Percentiles rank a stretch among this genome's conserved stretches.
Evolutionary conservation across 148 eudicot genomes (phyloP).

Genomic region (Vaccinium vitisidaea): DNA sequence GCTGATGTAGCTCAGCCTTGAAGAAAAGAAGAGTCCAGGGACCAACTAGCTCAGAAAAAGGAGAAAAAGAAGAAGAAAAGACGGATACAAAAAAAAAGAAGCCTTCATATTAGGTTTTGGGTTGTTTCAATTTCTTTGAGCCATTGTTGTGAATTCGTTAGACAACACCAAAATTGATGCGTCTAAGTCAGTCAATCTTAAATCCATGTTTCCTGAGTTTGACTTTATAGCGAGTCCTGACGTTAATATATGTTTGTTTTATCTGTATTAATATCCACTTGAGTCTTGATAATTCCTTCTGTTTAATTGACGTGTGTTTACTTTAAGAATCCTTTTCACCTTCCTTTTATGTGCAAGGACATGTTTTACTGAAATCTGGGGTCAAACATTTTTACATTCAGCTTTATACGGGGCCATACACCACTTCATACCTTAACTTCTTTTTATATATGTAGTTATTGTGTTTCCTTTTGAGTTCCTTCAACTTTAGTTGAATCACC

Average conservation of each 20-base stretch:
- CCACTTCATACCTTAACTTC: neutral
- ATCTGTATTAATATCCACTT: neutral
- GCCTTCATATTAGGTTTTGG: neutral
- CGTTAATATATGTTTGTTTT: neutral
- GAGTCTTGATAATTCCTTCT: neutral
- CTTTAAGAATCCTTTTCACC: neutral
- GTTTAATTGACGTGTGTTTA: neutral
- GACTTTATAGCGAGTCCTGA: neutral
- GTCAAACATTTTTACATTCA: neutral
- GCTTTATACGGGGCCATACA: neutral
- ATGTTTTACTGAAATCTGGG: too few relatives aligned
- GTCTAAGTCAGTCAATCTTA: neutral
- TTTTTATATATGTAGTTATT: neutral
- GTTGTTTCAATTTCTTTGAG: neutral
- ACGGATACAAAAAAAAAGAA: neutral
- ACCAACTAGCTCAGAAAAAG: neutral
- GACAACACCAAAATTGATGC: neutral
- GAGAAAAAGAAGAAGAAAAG: neutral
- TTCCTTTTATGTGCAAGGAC: too few relatives aligned
- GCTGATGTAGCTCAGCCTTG: neutral
- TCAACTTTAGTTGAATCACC: neutral
- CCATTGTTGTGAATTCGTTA: neutral
- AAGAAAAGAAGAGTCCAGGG: neutral
- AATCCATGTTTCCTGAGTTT: neutral
- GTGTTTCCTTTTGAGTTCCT: neutral